phyloP scores from a whole-genome alignment of 2,329 filamentous ascomycete genomes.

The Orbilia quercus region DNA sequence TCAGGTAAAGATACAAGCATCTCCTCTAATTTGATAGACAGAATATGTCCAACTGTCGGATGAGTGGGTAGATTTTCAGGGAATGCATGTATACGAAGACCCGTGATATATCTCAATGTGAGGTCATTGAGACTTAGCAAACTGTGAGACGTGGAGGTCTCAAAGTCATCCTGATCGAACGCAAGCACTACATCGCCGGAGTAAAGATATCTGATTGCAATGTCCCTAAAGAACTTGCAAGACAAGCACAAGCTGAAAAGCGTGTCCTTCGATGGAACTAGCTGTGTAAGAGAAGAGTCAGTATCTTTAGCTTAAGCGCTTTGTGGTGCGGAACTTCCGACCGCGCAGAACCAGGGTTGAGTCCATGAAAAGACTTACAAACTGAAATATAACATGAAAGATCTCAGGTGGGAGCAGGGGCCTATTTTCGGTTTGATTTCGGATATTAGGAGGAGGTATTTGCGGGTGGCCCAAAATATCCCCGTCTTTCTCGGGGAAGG shows the following conservation, averaged over 20 bases:
- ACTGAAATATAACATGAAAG: slow-evolving; percentile 38
- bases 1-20: slow-evolving; percentile 3
- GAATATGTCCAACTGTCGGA: not conserved
- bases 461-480: not conserved
- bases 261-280: slow-evolving; percentile 9
- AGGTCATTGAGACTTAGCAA: not conserved
- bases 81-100: slow-evolving; percentile 15
- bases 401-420: slow-evolving; percentile 27
- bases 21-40: not conserved
- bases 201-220: slow-evolving; percentile 36
- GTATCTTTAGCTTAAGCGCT: not conserved
- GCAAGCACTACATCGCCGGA: slow-evolving; percentile 16
- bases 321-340: too few relatives aligned
- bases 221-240: slow-evolving; percentile 21
- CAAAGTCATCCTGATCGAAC: slow-evolving; percentile 5
- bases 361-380: slow-evolving; percentile 12
- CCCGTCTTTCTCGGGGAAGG: too few relatives aligned
- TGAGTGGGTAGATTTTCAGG: slow-evolving; percentile 3
- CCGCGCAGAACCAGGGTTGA: too few relatives aligned
- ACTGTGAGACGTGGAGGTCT: not conserved
- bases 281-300: not conserved
- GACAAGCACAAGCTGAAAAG: slow-evolving; percentile 22
- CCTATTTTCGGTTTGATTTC: not conserved
- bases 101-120: not conserved
- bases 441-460: not conserved